Evolutionary conservation across 768 basidiomycete genomes (phyloP).

Genomic region (Amanita thiersii): DNA sequence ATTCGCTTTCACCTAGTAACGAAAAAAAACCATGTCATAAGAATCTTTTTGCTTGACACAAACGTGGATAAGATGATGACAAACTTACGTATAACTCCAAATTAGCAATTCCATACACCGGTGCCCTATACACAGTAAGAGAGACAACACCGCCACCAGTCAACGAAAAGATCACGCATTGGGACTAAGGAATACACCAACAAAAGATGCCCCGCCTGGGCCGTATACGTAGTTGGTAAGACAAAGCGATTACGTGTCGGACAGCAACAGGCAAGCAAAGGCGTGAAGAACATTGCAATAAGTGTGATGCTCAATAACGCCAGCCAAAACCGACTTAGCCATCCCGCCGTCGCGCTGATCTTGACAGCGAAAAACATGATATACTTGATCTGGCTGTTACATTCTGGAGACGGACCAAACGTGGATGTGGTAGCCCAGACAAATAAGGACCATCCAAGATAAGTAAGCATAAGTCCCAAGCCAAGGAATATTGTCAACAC

Average conservation of each 20-base stretch:
- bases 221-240: too few species aligned
- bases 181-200: too few species aligned
- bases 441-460: slow-evolving; percentile 10
- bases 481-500: slow-evolving; percentile 5
- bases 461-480: slow-evolving; percentile 8
- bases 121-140: too few species aligned
- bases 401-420: slow-evolving; percentile 5
- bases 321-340: slow-evolving; percentile 12
- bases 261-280: background rate
- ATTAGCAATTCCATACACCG: too few species aligned
- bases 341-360: slow-evolving; percentile 10
- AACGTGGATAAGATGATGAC: too few species aligned
- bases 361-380: slow-evolving; percentile 9
- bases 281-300: background rate
- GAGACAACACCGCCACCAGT: too few species aligned
- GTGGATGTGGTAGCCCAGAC: slow-evolving; percentile 12
- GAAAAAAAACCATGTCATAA: too few species aligned
- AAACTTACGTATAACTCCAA: background rate
- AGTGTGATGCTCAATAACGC: slow-evolving; percentile 4
- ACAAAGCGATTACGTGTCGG: too few species aligned
- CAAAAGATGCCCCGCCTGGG: too few species aligned
- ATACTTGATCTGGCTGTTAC: slow-evolving; percentile 11
- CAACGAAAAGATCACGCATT: too few species aligned
- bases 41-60: too few species aligned
- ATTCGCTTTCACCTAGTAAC: slow-evolving; percentile 4